These are phyloP conservation scores for Citrullus amarus DNA, from an alignment of 306 rosid genomes.

Conservation along the genomic window DNA sequence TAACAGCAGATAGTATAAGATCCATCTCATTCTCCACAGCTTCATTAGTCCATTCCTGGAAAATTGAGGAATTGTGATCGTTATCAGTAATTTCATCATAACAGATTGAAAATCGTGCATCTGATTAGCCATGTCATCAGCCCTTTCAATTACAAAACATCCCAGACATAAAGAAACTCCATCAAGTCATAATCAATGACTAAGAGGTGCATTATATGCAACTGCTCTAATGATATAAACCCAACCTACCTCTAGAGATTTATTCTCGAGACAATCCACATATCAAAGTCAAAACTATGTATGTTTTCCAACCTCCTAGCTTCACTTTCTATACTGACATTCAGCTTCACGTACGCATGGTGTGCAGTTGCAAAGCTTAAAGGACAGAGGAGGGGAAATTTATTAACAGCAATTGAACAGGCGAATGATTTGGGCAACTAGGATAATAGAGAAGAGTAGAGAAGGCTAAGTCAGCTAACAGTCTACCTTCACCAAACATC, in stretches of 20 bases:
- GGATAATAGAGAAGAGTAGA: not conserved
- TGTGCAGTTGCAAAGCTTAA: not conserved
- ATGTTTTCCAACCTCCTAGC: not conserved
- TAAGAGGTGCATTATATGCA: not conserved
- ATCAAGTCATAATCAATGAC: not conserved
- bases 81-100: not conserved
- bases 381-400: not conserved
- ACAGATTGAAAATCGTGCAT: not conserved
- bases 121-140: not conserved
- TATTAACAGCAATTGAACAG: not conserved
- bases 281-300: not conserved
- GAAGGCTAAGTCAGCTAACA: not conserved
- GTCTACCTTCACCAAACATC: not conserved
- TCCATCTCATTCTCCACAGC: constrained; percentile 58
- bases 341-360: not conserved
- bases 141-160: not conserved
- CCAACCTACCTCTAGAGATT: not conserved
- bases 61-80: not conserved
- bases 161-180: not conserved
- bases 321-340: not conserved
- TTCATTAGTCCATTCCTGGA: constrained; percentile 77
- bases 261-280: not conserved
- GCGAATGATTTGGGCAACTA: not conserved
- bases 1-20: constrained; percentile 53
- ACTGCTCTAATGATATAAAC: not conserved